These are phyloP conservation scores for Polyplosphaeria fusca DNA, from an alignment of 495 filamentous ascomycete species.

Conservation along the genomic window DNA sequence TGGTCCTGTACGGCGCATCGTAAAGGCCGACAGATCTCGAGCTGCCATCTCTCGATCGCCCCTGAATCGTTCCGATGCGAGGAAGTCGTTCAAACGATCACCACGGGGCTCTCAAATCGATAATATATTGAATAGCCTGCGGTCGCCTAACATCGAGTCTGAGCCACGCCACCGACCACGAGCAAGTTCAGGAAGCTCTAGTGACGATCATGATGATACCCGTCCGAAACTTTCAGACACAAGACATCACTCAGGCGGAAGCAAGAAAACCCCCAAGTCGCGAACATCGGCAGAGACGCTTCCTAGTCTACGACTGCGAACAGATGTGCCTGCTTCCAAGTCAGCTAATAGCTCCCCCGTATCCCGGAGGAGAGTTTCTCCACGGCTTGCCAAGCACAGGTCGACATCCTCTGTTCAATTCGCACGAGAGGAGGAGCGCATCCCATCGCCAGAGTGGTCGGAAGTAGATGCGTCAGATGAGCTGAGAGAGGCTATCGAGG, in stretches of 20 bases:
- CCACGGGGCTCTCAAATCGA: background rate
- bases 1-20: constrained; percentile 18
- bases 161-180: background rate
- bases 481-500: constrained; percentile 22
- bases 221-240: too few species aligned
- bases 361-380: background rate
- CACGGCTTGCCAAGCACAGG: constrained; percentile 1
- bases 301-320: constrained; percentile 16
- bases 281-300: too few species aligned
- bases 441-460: constrained; percentile 13
- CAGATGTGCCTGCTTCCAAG: constrained; percentile 13
- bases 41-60: background rate
- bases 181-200: background rate
- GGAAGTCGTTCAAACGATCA: constrained; percentile 24
- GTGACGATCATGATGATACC: constrained; percentile 10
- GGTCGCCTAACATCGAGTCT: too few species aligned
- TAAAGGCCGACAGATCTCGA: constrained; percentile 7
- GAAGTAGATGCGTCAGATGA: constrained; percentile 27
- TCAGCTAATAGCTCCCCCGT: constrained; percentile 18
- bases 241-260: too few species aligned
- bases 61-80: constrained; percentile 26
- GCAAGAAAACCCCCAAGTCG: too few species aligned
- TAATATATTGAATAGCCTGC: too few species aligned
- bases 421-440: background rate
- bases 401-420: constrained; percentile 1